phyloP scores from a whole-genome alignment of 306 rosid genomes.

The Castanopsis chinensis region DNA sequence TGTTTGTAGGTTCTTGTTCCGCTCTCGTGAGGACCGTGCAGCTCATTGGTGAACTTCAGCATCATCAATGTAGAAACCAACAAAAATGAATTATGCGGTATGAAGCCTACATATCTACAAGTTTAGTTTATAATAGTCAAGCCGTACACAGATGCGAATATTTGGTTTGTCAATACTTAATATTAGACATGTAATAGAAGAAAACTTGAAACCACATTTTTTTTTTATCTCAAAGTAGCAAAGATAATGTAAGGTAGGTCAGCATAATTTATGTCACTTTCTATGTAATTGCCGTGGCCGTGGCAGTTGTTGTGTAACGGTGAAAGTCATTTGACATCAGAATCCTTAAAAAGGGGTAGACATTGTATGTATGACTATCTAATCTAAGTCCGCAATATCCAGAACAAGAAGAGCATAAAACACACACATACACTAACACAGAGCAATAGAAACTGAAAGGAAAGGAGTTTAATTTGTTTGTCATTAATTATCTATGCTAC shows the following conservation, averaged over 20 bases:
- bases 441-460: background rate
- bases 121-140: background rate
- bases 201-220: background rate
- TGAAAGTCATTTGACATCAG: too few species aligned
- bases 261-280: background rate
- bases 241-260: background rate
- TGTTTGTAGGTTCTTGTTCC: too few species aligned
- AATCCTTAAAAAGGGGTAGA: too few species aligned
- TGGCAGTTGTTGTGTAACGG: background rate
- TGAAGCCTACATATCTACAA: background rate
- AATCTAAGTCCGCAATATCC: background rate
- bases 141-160: background rate
- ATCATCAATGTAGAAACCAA: background rate
- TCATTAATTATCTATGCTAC: too few species aligned
- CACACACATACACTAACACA: background rate
- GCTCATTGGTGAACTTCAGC: too few species aligned
- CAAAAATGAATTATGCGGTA: background rate
- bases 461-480: too few species aligned
- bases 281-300: background rate
- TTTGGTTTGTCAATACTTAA: background rate
- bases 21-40: too few species aligned
- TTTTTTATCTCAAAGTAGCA: background rate
- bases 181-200: background rate
- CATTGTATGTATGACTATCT: background rate
- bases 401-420: background rate